These are phyloP conservation scores for Hypoxylon perforatum DNA, from an alignment of 495 filamentous ascomycete species.

Conservation along the genomic window DNA sequence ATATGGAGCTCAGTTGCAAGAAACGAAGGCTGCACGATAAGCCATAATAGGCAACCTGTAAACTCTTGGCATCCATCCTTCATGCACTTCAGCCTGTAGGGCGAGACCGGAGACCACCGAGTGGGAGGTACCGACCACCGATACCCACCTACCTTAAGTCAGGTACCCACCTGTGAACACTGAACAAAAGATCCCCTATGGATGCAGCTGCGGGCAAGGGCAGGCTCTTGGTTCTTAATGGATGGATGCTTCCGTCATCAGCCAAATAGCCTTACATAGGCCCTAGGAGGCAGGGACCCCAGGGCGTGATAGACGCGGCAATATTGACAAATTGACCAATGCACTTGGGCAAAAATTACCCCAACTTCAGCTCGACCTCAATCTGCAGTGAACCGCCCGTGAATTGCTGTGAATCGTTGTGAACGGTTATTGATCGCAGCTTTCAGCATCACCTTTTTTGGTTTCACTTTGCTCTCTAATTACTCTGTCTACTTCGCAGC, in stretches of 20 bases:
- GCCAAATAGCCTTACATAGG: not conserved
- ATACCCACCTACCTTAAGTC: no score
- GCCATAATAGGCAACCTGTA: slow-evolving; percentile 30
- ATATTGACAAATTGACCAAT: slow-evolving; percentile 14
- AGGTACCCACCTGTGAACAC: not conserved
- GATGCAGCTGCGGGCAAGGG: no score
- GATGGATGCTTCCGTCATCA: slow-evolving; percentile 40
- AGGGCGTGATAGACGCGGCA: slow-evolving; percentile 11
- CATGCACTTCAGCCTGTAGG: slow-evolving; percentile 20
- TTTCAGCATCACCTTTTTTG: slow-evolving; percentile 18
- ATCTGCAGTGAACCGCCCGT: not conserved
- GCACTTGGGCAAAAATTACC: slow-evolving; percentile 9
- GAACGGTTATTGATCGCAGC: no score
- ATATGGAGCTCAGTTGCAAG: slow-evolving; percentile 27
- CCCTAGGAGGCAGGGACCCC: slow-evolving; percentile 6
- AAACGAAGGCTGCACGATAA: slow-evolving; percentile 32
- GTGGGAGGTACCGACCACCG: no score
- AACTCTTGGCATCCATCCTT: slow-evolving; percentile 14
- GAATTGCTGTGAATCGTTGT: no score
- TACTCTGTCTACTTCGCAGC: not conserved
- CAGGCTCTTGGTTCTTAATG: slow-evolving; percentile 1
- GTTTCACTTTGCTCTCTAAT: slow-evolving; percentile 4
- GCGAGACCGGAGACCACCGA: slow-evolving; percentile 9
- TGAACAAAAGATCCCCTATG: not conserved
- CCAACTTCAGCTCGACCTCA: slow-evolving; percentile 14